phyloP scores from a whole-genome alignment of 768 basidiomycete species.

The Russula vinacea region DNA sequence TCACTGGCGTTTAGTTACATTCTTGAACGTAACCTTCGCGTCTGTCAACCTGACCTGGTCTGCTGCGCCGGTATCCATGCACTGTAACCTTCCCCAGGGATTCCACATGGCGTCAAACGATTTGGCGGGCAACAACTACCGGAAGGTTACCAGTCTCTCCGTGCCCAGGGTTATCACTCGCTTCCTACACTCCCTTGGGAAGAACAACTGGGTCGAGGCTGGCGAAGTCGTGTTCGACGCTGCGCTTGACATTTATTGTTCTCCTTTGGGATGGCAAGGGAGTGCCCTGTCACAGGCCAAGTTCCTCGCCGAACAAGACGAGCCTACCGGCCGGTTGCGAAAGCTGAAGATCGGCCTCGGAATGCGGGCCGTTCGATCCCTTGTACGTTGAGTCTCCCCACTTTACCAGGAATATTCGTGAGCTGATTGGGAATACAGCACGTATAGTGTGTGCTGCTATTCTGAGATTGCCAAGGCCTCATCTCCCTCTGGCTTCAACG shows the following conservation, averaged over 20 bases:
- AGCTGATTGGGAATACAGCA: constrained; percentile 13
- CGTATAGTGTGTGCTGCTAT: constrained; percentile 11
- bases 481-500: neutral
- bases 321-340: constrained; percentile 58
- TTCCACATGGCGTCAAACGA: constrained; percentile 71
- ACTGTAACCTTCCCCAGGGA: constrained; percentile 56
- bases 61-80: constrained; percentile 51
- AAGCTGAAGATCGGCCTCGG: constrained; percentile 44
- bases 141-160: constrained; percentile 58
- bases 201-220: constrained; percentile 66
- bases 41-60: constrained; percentile 55
- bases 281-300: constrained; percentile 52
- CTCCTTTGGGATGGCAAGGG: constrained; percentile 54
- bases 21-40: constrained; percentile 64
- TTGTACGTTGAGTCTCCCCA: neutral
- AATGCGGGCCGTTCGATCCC: constrained; percentile 3
- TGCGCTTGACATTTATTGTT: constrained; percentile 65
- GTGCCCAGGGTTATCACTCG: constrained; percentile 51
- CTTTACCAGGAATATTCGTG: neutral
- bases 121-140: constrained; percentile 62
- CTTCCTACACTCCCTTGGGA: constrained; percentile 46
- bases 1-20: constrained; percentile 60
- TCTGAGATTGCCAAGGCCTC: constrained; percentile 20
- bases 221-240: constrained; percentile 51
- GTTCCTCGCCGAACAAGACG: constrained; percentile 72